Conservation (phyloP, 2,329 filamentous ascomycete species). For the Pseudocercospora eumusae region DNA sequence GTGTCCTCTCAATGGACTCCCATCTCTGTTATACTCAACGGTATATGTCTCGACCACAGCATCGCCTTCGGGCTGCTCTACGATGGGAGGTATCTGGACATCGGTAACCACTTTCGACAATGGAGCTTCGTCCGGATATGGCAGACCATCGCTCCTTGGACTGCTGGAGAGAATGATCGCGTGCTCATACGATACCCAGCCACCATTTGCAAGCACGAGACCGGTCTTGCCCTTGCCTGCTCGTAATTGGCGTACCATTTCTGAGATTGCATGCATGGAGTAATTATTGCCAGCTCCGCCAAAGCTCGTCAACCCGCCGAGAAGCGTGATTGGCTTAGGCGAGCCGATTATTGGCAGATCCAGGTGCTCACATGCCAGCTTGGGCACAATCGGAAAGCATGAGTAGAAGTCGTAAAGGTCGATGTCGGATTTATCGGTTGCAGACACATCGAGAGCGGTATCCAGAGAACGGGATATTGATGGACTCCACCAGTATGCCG, state of each 20-base stretch:
- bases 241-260: slow-evolving; percentile 58
- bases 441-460: slow-evolving; percentile 52
- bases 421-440: slow-evolving; percentile 54
- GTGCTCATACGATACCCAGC: slow-evolving; percentile 66
- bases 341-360: slow-evolving; percentile 49
- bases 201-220: slow-evolving; percentile 66
- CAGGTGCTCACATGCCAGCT: slow-evolving; percentile 64
- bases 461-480: slow-evolving; percentile 61
- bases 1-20: slow-evolving; percentile 51
- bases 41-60: slow-evolving; percentile 63
- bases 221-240: slow-evolving; percentile 51
- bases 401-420: slow-evolving; percentile 67
- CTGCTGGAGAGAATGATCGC: slow-evolving; percentile 58
- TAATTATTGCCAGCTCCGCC: slow-evolving; percentile 73
- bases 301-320: slow-evolving; percentile 68
- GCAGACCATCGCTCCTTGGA: slow-evolving; percentile 42
- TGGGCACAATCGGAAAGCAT: slow-evolving; percentile 70
- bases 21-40: slow-evolving; percentile 57
- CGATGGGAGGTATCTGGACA: slow-evolving; percentile 44
- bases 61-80: slow-evolving; percentile 52
- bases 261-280: slow-evolving; percentile 64
- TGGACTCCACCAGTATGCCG: slow-evolving; percentile 59
- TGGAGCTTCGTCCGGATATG: slow-evolving; percentile 53
- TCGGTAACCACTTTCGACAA: slow-evolving; percentile 49
- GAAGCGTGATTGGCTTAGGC: slow-evolving; percentile 59